Base-by-base conservation (phyloP, 441 rosid species). In the Cnidoscolus chayamansa region DNA sequence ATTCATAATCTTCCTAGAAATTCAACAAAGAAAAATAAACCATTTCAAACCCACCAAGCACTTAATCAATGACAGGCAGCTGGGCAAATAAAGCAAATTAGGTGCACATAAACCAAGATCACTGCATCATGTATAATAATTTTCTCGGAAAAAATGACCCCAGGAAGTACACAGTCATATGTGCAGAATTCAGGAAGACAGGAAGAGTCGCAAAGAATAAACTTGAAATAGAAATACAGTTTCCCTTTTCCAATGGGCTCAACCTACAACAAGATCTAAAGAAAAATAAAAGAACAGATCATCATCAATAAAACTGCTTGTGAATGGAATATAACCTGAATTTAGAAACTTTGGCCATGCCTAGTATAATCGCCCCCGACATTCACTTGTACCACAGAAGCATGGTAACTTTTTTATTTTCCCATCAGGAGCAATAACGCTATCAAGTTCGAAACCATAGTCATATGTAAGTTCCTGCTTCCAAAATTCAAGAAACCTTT, bases 371-470 rank as follows among this genome's bases (percentile, higher is more conserved):
- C 95, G 95, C 69, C 83, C 83, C 68, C 91, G 82, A 71, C 97
- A 94, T 20, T 75, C 84, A 16, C 80, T 67, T n/a, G 95, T 86
- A 65, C 95, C 94, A 51, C 97, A 90, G 74, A 78, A 85, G 84
- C 97, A 92, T 7, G 81, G 37, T 77, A 84, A 84, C 74, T 81
- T 67, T 50, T 87, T 90, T 49, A 90, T 78, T 74, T 87, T 82
- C 65, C 97, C 98, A 70, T 94, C 93, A 0, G 93, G 86, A 49
- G 91, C 88, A 47, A 72, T 76, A 43, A 92, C 97, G 32, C 97
- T 90, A 79, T 91, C 89, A 25, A 89, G 86, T 1, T 76, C 82
- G 71, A 89, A 89, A 20, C 94, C 96, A 74, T 90, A 91, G 72
- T 93, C 97, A 64, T 93, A 93, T 0, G 89, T 79, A 3, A 93